Conservation (phyloP, 164 flowering plant genomes). For the Brasenia schreberi region DNA sequence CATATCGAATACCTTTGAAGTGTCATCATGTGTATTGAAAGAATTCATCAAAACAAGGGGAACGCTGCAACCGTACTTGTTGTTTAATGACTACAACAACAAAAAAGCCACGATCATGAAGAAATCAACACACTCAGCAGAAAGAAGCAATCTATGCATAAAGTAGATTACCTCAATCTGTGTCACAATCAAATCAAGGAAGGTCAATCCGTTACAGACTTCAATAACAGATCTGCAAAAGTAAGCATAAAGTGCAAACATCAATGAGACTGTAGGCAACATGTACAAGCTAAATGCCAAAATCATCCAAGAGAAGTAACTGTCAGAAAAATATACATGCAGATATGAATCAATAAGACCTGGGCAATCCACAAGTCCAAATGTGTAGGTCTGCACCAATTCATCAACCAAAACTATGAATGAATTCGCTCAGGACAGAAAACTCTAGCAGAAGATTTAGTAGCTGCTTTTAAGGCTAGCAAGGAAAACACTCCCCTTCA, state of each 20-base stretch:
- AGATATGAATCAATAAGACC: too few species aligned
- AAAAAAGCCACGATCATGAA: not conserved
- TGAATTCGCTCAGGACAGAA: too few species aligned
- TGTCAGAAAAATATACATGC: too few species aligned
- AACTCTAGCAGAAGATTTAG: too few species aligned
- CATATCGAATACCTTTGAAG: conserved; percentile 42
- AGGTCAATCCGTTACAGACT: conserved; percentile 93
- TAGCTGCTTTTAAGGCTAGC: too few species aligned
- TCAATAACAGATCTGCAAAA: conserved; percentile 83
- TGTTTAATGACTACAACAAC: conserved; percentile 48
- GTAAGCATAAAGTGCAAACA: not conserved
- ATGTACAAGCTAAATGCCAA: too few species aligned
- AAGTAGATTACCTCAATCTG: conserved; percentile 71
- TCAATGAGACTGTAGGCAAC: not conserved
- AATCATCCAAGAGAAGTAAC: too few species aligned
- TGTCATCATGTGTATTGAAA: conserved; percentile 89
- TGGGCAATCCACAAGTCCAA: too few species aligned
- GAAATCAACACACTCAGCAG: not conserved
- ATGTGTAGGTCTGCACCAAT: too few species aligned
- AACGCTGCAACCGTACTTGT: conserved; percentile 83
- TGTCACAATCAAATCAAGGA: conserved; percentile 83
- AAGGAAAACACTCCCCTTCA: too few species aligned
- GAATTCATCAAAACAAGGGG: conserved; percentile 95
- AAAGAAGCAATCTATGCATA: not conserved
- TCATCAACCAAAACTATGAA: too few species aligned